phyloP scores from a whole-genome alignment of 148 eudicot genomes.

The Amaranthus hypochondriacus region DNA sequence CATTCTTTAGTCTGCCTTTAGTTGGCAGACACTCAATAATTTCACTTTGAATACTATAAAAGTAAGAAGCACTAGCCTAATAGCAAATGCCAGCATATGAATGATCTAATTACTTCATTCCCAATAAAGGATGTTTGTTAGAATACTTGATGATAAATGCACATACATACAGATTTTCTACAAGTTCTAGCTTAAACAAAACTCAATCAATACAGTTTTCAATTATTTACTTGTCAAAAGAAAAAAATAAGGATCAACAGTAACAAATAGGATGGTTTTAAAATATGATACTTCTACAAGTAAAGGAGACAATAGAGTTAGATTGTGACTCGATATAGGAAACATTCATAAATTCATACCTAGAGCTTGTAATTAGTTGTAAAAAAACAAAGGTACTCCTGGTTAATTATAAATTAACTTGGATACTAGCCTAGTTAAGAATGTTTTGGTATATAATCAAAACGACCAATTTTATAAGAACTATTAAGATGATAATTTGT shows the following conservation, averaged over 20 bases:
- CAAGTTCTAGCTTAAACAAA: not conserved
- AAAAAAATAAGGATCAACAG: not conserved
- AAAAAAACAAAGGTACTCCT: too few species aligned
- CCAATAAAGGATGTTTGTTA: not conserved
- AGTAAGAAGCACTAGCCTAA: constrained; percentile 17
- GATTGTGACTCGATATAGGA: not conserved
- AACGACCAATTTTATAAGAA: not conserved
- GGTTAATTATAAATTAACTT: not conserved
- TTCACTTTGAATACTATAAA: constrained; percentile 9
- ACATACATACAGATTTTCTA: not conserved
- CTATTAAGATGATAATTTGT: not conserved
- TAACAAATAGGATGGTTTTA: not conserved
- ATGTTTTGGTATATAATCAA: not conserved
- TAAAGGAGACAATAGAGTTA: not conserved
- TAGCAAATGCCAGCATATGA: constrained; percentile 9
- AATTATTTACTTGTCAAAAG: not conserved
- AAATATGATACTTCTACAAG: not conserved
- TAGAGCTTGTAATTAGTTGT: constrained; percentile 4
- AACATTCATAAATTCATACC: not conserved
- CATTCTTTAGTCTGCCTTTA: constrained; percentile 20
- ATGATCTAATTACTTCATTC: not conserved
- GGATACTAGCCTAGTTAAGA: not conserved
- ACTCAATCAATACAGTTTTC: not conserved
- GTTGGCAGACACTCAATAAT: constrained; percentile 11
- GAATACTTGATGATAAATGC: not conserved